Evolutionary conservation across 805 yeast genomes (phyloP).

Genomic region (Candida hungchunana): DNA sequence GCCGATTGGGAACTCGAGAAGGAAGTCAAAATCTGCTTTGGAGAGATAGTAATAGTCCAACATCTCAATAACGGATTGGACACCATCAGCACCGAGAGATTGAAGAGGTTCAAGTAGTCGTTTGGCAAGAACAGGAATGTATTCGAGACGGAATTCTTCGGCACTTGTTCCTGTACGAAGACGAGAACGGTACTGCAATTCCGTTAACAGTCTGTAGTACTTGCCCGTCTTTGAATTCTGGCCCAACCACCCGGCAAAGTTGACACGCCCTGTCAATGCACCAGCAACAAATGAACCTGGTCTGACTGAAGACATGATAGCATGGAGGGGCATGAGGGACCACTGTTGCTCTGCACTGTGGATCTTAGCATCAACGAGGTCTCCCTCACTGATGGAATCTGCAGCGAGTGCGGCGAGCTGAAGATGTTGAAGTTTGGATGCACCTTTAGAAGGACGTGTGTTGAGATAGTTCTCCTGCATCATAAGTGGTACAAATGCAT

Average conservation of each 20-base stretch:
- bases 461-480: slow-evolving; percentile 86
- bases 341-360: slow-evolving; percentile 92
- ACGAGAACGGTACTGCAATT: slow-evolving; percentile 82
- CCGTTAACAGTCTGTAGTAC: slow-evolving; percentile 74
- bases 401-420: slow-evolving; percentile 73
- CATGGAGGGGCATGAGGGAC: slow-evolving; percentile 91
- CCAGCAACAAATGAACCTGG: slow-evolving; percentile 80
- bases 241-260: slow-evolving; percentile 85
- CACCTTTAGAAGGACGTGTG: slow-evolving; percentile 51
- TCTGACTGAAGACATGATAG: slow-evolving; percentile 74
- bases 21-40: slow-evolving; percentile 86
- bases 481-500: slow-evolving; percentile 93
- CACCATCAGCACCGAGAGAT: slow-evolving; percentile 54
- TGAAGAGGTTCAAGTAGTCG: slow-evolving; percentile 57
- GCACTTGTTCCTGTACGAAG: slow-evolving; percentile 75
- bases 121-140: slow-evolving; percentile 60
- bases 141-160: slow-evolving; percentile 68
- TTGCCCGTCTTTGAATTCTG: slow-evolving; percentile 83
- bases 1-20: slow-evolving; percentile 83
- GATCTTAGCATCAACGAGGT: slow-evolving; percentile 73
- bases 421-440: slow-evolving; percentile 48
- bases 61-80: slow-evolving; percentile 57
- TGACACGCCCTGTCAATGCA: slow-evolving; percentile 58
- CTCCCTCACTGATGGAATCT: slow-evolving; percentile 80
- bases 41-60: slow-evolving; percentile 86